phyloP scores from a whole-genome alignment of 1,284 basidiomycete genomes.

The Psilocybe mexicana region DNA sequence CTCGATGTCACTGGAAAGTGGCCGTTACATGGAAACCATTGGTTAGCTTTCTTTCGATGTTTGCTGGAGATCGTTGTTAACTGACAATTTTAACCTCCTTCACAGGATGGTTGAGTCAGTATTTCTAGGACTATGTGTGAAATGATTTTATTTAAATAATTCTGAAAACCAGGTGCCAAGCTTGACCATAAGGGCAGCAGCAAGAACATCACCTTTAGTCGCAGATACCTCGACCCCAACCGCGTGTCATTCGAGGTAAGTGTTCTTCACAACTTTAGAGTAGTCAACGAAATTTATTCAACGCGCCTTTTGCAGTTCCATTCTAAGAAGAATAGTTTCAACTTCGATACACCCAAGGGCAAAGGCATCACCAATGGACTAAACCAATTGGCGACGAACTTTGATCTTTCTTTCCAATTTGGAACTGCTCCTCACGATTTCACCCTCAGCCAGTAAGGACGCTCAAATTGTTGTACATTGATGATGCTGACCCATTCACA shows the following conservation, averaged over 20 bases:
- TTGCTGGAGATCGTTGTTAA: background rate
- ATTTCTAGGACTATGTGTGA: slow-evolving; percentile 13
- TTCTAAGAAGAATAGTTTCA: slow-evolving; percentile 39
- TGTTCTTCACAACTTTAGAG: background rate
- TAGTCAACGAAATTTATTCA: background rate
- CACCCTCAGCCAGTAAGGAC: slow-evolving; percentile 58
- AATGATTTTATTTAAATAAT: background rate
- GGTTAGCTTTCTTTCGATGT: slow-evolving; percentile 40
- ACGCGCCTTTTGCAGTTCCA: slow-evolving; percentile 49
- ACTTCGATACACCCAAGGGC: slow-evolving; percentile 61
- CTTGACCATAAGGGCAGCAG: slow-evolving; percentile 43
- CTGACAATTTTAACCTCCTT: slow-evolving; percentile 1
- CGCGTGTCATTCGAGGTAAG: slow-evolving; percentile 68
- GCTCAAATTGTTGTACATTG: background rate
- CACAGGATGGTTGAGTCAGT: slow-evolving; percentile 53
- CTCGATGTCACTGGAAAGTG: slow-evolving; percentile 76
- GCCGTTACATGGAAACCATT: slow-evolving; percentile 87
- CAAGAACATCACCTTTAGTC: slow-evolving; percentile 58
- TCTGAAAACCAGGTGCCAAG: slow-evolving; percentile 44
- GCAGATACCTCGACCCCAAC: slow-evolving; percentile 77
- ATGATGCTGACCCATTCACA: slow-evolving; percentile 22
- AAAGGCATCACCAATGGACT: slow-evolving; percentile 56
- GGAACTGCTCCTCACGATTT: slow-evolving; percentile 78
- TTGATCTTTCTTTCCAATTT: slow-evolving; percentile 54
- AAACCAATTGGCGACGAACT: slow-evolving; percentile 48